These are phyloP conservation scores for Micromonas pusilla DNA, from an alignment of 139 green algal genomes.

Conservation along the genomic window DNA sequence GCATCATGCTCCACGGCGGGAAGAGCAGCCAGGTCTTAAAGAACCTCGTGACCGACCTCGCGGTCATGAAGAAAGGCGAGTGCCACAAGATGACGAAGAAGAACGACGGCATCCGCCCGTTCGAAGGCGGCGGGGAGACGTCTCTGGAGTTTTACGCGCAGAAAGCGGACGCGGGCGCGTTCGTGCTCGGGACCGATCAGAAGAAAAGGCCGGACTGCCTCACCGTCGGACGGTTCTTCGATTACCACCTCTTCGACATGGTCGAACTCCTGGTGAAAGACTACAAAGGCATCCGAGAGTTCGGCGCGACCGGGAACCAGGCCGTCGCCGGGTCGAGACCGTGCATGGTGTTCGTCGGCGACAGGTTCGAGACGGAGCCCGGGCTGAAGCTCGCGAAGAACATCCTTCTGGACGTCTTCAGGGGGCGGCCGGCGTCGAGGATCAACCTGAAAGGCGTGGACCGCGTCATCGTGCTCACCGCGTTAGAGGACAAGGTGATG, in stretches of 20 bases:
- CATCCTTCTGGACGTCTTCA: constrained; percentile 82
- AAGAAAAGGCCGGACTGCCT: constrained; percentile 98
- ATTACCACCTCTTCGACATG: constrained; percentile 79
- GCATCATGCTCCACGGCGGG: constrained; percentile 8
- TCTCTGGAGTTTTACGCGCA: constrained; percentile 63
- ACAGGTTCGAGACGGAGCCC: constrained; percentile 27
- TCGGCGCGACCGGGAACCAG: not conserved
- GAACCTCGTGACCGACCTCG: not conserved
- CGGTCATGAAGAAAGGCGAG: constrained; percentile 47
- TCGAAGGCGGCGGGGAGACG: constrained; percentile 75
- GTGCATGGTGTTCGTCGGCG: constrained; percentile 30
- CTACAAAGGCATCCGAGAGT: constrained; percentile 18
- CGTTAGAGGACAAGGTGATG: constrained; percentile 42
- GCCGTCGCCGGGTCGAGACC: constrained; percentile 24
- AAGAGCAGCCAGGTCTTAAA: not conserved
- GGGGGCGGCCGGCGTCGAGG: constrained; percentile 38
- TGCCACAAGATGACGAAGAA: constrained; percentile 58
- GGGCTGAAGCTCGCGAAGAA: constrained; percentile 57
- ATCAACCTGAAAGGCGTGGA: constrained; percentile 73
- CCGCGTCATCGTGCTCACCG: constrained; percentile 51
- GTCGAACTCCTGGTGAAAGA: constrained; percentile 40
- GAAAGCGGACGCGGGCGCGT: constrained; percentile 61
- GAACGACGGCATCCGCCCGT: constrained; percentile 77
- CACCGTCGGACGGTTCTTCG: constrained; percentile 79
- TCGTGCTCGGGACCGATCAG: constrained; percentile 71